These are phyloP conservation scores for Rhizopus arrhizus DNA, from an alignment of 371 early-diverging fungal genomes.

Conservation along the genomic window DNA sequence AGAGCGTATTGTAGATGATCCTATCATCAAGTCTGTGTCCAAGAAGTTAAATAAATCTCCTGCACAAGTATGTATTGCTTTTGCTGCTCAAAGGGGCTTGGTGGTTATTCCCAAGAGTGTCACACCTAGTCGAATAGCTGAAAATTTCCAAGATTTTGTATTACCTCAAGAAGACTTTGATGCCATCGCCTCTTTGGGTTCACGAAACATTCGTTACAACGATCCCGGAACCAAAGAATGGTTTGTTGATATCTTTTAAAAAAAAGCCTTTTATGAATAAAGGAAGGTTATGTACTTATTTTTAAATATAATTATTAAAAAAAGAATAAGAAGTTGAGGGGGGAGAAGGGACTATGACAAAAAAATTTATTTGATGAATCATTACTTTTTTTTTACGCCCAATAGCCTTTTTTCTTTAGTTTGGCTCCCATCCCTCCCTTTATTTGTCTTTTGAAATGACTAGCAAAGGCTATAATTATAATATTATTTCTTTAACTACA, in stretches of 20 bases:
- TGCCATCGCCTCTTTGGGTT: conserved; percentile 37
- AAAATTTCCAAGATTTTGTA: conserved; percentile 60
- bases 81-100: conserved; percentile 69
- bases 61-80: conserved; percentile 82
- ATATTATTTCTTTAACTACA: too few species aligned
- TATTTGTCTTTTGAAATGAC: too few species aligned
- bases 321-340: too few species aligned
- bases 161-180: conserved; percentile 56
- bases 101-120: conserved; percentile 64
- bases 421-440: too few species aligned
- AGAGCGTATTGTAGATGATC: conserved; percentile 62
- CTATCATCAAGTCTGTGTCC: conserved; percentile 58
- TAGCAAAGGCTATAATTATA: too few species aligned
- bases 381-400: too few species aligned
- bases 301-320: too few species aligned
- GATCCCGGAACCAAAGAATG: conserved; percentile 49
- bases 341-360: too few species aligned
- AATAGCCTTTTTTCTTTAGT: too few species aligned
- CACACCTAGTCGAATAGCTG: conserved; percentile 51
- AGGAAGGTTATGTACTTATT: too few species aligned
- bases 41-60: conserved; percentile 66
- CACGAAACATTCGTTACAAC: conserved; percentile 47
- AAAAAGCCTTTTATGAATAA: neutral
- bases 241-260: conserved; percentile 39
- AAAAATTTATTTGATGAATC: too few species aligned